Evolutionary conservation across 2,329 filamentous ascomycete species (phyloP).

Genomic region (Aspergillus fischeri): DNA sequence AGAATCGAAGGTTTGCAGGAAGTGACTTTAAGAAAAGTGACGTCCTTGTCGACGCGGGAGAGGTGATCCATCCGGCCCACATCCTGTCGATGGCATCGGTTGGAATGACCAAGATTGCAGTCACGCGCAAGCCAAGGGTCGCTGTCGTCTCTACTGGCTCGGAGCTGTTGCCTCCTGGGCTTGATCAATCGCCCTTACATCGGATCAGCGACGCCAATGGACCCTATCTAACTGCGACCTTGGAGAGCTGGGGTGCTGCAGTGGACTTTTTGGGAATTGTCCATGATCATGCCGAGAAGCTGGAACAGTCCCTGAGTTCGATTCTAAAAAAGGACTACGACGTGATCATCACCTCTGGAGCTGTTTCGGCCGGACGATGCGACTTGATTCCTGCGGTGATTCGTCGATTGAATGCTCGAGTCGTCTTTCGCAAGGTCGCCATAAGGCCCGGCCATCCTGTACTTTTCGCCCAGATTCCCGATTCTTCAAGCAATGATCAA

Average conservation of each 20-base stretch:
- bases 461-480: conserved; percentile 22
- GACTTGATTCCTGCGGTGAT: conserved; percentile 22
- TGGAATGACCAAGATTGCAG: conserved; percentile 12
- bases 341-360: conserved; percentile 25
- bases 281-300: conserved; percentile 11
- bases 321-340: conserved; percentile 16
- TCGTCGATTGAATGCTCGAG: conserved; percentile 15
- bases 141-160: conserved; percentile 19
- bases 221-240: conserved; percentile 17
- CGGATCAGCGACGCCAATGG: conserved; percentile 21
- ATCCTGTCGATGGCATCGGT: conserved; percentile 23
- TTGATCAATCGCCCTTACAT: background rate
- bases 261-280: conserved; percentile 20
- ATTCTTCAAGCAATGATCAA: background rate
- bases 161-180: conserved; percentile 3
- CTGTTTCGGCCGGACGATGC: conserved; percentile 25
- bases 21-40: conserved; percentile 17
- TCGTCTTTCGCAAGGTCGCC: conserved; percentile 24
- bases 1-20: conserved; percentile 19
- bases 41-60: conserved; percentile 10
- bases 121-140: conserved; percentile 10
- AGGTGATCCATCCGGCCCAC: conserved; percentile 14
- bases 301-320: background rate
- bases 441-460: conserved; percentile 29
- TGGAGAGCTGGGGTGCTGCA: conserved; percentile 10